Evolutionary conservation across 768 basidiomycete species (phyloP), one percentile per base, ranked within the genome.

Genomic region (Candolleomyces eurysporus): DNA sequence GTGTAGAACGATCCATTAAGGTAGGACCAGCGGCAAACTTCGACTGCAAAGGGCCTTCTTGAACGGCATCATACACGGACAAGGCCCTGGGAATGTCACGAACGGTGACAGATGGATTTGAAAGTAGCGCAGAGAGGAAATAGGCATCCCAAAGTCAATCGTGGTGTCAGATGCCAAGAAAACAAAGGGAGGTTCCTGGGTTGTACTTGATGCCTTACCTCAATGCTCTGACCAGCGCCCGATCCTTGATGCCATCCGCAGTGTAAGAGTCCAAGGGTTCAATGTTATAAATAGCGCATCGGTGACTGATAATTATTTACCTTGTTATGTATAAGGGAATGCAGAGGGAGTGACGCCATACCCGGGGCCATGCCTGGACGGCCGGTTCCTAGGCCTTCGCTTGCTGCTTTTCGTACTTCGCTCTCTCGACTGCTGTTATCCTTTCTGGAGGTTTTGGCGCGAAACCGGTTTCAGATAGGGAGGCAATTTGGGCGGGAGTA

Each of bases 151-250:
- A 5, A 7, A 36, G 36, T 36, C 36, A 36, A 36, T 36, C 36
- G 36, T 32, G 9, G 32, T 9, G 32, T 32, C 32, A 32, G 32
- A 67, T 21, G 26, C 4, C 58, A 31, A 61, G 57, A 42, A 42
- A 40, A 16, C 70, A 0, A 67, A 66, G 61, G 72, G 75, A 6
- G 74, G 76, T 56, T 77, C 75, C 73, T 76, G 16, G 7, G 45
- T 48, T 4, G 26, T 3, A 21, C 10, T 32, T 31, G 21, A 17
- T 17, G 31, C 19, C 53, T 48, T 59, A 78, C 79, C 70, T 83
- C 82, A 48, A 82, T 74, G 7, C 79, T 81, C 60, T 79, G 79
- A 4, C 79, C 81, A 3, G 81, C 82, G 16, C 80, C 81, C 10
- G 81, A 77, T 19, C 79, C 82, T 64, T 79, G 76, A 70, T 79